Evolutionary conservation across 1,139 yeast genomes (phyloP).

Genomic region (Saccharomycopsis hybrid): DNA sequence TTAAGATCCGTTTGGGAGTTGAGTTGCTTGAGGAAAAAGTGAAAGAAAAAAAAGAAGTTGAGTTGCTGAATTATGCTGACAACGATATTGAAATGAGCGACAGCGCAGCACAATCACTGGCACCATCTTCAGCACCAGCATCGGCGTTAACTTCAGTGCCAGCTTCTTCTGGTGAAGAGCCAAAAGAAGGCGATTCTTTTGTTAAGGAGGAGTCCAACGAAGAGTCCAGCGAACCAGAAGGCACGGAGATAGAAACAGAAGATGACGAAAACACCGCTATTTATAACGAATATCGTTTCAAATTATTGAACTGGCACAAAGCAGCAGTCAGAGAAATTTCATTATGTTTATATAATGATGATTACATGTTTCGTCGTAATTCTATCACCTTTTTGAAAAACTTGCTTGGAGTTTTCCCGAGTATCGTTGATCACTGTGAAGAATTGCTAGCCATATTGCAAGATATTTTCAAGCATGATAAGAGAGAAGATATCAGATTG

Average conservation of each 20-base stretch:
- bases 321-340: slow-evolving; percentile 41
- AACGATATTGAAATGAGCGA: not conserved
- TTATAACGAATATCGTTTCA: slow-evolving; percentile 35
- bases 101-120: not conserved
- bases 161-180: not conserved
- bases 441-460: slow-evolving; percentile 43
- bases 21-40: not conserved
- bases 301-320: slow-evolving; percentile 52
- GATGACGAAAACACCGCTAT: slow-evolving; percentile 18
- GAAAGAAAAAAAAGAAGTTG: not conserved
- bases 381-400: slow-evolving; percentile 73
- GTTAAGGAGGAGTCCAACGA: not conserved
- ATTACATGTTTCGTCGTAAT: slow-evolving; percentile 79
- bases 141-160: too few species aligned
- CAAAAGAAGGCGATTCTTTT: slow-evolving; percentile 1
- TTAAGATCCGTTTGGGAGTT: not conserved
- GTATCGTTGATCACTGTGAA: slow-evolving; percentile 63
- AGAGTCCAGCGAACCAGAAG: not conserved
- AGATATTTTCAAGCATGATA: slow-evolving; percentile 45
- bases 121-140: too few species aligned
- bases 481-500: slow-evolving; percentile 73
- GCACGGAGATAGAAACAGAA: slow-evolving; percentile 21
- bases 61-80: not conserved
- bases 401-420: slow-evolving; percentile 59
- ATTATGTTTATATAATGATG: slow-evolving; percentile 45